Base-by-base conservation (phyloP, 129 eudicot species). In the Escallonia rubra region DNA sequence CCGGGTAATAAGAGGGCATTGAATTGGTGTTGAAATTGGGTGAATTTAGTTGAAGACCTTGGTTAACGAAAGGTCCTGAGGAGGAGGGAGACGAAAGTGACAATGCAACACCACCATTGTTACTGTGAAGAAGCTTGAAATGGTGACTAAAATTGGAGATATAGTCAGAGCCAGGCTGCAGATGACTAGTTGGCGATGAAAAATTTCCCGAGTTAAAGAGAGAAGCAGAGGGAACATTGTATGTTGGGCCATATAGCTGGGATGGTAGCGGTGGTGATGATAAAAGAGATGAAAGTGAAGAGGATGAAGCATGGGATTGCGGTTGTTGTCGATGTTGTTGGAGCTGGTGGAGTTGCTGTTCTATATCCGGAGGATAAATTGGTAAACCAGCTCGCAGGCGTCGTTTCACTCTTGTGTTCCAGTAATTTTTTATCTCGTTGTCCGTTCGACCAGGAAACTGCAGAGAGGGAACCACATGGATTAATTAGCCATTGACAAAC, bases 391-490 rank as follows among this genome's bases (percentile, higher is more conserved):
- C 94, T 63, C 98, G 98, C 68, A 83, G 96, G 65, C 86, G 76
- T 80, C 96, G 81, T 74, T 91, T 91, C 48, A 86, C 82, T 81
- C 98, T 85, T 4, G 98, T 91, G 76, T 91, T 91, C 98, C 98
- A 91, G 72, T 74, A 91, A 76, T 91, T 91, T 74, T 91, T 91
- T 61, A 91, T 91, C 78, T 91, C 98, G 50, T 91, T 91, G 63
- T 91, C 98, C 42, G 98, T 91, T 47, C 98, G 95, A 14, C 98
- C 98, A 63, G 98, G 98, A 71, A 91, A 74, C 98, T 91, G 86
- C 69, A 75, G 61, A 34, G 51, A 75, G 34, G 34, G 34, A 23
- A 23, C 0, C 1, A 1, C 34, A 23, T 23, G 34, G 34, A 23
- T 23, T 23, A 23, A 23, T 23, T 23, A 23, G 34, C 34, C 34